Percentiles rank a stretch among this genome's conserved stretches.
phyloP scores from a whole-genome alignment of 371 early-diverging fungal genomes.

The Actinomortierella wolfii region DNA sequence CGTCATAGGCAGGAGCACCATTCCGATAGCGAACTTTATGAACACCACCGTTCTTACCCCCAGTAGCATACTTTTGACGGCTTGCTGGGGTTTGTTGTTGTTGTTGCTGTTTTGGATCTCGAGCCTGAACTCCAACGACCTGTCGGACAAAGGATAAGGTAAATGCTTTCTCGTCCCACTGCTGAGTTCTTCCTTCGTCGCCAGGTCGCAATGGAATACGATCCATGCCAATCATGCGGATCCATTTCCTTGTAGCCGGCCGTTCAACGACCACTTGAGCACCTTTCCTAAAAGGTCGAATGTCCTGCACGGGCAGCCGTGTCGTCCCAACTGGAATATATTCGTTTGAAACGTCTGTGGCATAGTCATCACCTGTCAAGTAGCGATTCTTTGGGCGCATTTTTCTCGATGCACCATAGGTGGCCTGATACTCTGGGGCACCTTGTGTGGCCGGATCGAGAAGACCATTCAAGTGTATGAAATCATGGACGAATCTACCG shows the following conservation, averaged over 20 bases:
- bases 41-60: too few species aligned
- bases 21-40: too few species aligned
- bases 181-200: slow-evolving; percentile 4
- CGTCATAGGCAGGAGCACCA: too few species aligned
- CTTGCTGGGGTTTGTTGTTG: too few species aligned
- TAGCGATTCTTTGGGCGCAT: slow-evolving; percentile 15
- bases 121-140: slow-evolving; percentile 2
- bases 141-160: slow-evolving; percentile 16
- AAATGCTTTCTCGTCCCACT: slow-evolving; percentile 20
- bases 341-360: slow-evolving; percentile 7
- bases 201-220: slow-evolving; percentile 15
- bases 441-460: slow-evolving; percentile 27
- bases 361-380: slow-evolving; percentile 11
- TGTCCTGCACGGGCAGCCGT: slow-evolving; percentile 20
- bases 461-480: slow-evolving; percentile 22
- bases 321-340: slow-evolving; percentile 25
- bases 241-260: slow-evolving; percentile 7
- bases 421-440: slow-evolving; percentile 14
- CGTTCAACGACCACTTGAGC: slow-evolving; percentile 17
- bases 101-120: too few species aligned
- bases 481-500: slow-evolving; percentile 34
- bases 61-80: too few species aligned
- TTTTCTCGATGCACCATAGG: background rate
- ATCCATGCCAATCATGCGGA: slow-evolving; percentile 16
- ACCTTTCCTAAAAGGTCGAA: slow-evolving; percentile 16